A percentile compares a stretch with the other conserved stretches of the same genome.
Evolutionary conservation across 164 flowering plant species (phyloP).

Genomic region (Pachysandra terminalis): DNA sequence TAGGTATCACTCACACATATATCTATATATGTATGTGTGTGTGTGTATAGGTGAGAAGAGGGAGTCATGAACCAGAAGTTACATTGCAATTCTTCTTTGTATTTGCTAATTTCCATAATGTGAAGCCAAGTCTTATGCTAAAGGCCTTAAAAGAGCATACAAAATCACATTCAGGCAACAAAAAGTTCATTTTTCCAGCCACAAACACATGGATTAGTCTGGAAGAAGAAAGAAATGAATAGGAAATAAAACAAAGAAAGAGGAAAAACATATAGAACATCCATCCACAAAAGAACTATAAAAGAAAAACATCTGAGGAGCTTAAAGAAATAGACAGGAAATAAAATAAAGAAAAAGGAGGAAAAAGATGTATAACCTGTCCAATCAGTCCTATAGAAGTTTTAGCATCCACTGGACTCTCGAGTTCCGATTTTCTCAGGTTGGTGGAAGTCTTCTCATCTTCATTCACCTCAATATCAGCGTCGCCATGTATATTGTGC

Average conservation of each 20-base stretch:
- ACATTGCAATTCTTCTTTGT: background rate
- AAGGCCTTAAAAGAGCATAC: background rate
- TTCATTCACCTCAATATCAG: conserved; percentile 10
- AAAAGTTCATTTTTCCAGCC: background rate
- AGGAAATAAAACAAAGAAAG: background rate
- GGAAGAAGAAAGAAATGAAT: too few species aligned
- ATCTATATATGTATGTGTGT: too few species aligned
- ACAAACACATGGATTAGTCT: too few species aligned
- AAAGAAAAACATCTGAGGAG: background rate
- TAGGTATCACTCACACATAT: background rate
- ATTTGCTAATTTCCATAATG: background rate
- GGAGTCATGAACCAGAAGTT: background rate
- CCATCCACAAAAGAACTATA: too few species aligned
- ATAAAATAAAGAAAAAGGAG: too few species aligned
- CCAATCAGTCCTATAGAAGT: conserved; percentile 26
- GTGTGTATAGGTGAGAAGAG: background rate
- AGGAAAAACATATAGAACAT: too few species aligned
- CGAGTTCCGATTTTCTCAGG: conserved; percentile 14
- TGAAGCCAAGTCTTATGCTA: background rate
- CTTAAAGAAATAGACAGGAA: background rate
- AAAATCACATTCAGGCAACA: background rate
- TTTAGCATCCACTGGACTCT: conserved; percentile 19
- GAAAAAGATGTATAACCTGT: conserved; percentile 45
- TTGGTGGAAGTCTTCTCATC: conserved; percentile 8
- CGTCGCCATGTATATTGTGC: conserved; percentile 6